Conservation (phyloP, 1,284 basidiomycete species). For the Boletus mariae region DNA sequence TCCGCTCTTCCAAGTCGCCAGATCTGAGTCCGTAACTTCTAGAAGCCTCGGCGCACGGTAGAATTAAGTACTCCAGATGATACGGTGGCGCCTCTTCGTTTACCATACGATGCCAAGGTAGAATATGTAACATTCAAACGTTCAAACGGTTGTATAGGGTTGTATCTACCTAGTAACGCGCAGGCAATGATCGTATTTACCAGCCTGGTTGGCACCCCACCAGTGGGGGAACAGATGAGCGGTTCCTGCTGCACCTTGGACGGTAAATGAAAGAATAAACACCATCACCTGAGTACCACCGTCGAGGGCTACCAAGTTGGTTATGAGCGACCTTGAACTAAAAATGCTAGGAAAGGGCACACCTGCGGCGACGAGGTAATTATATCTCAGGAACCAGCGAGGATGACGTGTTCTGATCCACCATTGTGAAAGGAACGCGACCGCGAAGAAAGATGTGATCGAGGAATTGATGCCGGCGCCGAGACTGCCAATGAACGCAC, state of each 20-base stretch:
- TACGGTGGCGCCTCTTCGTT: not conserved
- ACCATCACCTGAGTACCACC: constrained; percentile 67
- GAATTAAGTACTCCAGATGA: not conserved
- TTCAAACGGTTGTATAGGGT: too few species aligned
- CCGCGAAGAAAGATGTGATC: constrained; percentile 38
- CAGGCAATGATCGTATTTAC: constrained; percentile 27
- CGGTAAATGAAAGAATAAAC: constrained; percentile 69
- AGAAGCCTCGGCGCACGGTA: not conserved
- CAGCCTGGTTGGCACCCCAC: constrained; percentile 48
- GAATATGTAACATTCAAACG: not conserved
- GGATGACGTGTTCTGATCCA: constrained; percentile 57
- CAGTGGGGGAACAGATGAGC: constrained; percentile 56
- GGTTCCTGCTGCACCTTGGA: constrained; percentile 61
- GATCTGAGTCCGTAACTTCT: too few species aligned
- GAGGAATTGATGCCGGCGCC: constrained; percentile 48
- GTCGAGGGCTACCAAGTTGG: constrained; percentile 40
- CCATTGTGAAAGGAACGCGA: constrained; percentile 56
- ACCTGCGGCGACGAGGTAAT: constrained; percentile 45
- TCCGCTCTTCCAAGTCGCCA: too few species aligned
- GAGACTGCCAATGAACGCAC: constrained; percentile 37
- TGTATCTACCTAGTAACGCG: not conserved
- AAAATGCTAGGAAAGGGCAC: not conserved
- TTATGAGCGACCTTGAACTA: not conserved
- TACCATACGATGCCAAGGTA: not conserved
- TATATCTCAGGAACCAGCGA: constrained; percentile 51